Evolutionary conservation across 108 stramenopile genomes (phyloP).

Genomic region (Cyclostephanos invisitatus): DNA sequence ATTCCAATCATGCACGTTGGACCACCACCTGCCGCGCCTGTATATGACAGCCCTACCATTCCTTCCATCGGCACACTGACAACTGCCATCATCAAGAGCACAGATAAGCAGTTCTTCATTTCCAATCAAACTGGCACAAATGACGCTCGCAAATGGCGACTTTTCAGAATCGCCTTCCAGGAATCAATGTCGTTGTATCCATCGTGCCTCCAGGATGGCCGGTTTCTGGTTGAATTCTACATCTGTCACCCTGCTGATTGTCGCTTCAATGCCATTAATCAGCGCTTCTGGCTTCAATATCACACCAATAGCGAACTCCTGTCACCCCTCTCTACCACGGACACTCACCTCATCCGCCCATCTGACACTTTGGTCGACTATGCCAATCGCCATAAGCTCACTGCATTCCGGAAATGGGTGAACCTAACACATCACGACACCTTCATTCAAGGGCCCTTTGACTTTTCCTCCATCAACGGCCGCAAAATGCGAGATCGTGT

Average conservation of each 20-base stretch:
- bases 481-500: conserved; percentile 1
- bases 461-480: background rate
- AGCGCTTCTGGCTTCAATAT: conserved; percentile 2
- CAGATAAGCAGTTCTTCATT: conserved; percentile 11
- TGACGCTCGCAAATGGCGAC: background rate
- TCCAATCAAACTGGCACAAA: too few species aligned
- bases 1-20: background rate
- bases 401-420: background rate
- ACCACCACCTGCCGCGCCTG: conserved; percentile 5
- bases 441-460: background rate
- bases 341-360: background rate
- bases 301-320: background rate
- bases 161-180: background rate
- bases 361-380: background rate
- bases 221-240: background rate
- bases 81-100: background rate
- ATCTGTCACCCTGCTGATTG: background rate
- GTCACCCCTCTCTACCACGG: background rate
- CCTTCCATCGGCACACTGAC: background rate
- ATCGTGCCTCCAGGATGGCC: conserved; percentile 1
- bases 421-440: background rate
- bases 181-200: background rate
- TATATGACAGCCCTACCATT: background rate
- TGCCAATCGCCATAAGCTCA: background rate
- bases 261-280: background rate